Base-by-base conservation (phyloP, 2,329 filamentous ascomycete species). In the Aplosporella prunicola region DNA sequence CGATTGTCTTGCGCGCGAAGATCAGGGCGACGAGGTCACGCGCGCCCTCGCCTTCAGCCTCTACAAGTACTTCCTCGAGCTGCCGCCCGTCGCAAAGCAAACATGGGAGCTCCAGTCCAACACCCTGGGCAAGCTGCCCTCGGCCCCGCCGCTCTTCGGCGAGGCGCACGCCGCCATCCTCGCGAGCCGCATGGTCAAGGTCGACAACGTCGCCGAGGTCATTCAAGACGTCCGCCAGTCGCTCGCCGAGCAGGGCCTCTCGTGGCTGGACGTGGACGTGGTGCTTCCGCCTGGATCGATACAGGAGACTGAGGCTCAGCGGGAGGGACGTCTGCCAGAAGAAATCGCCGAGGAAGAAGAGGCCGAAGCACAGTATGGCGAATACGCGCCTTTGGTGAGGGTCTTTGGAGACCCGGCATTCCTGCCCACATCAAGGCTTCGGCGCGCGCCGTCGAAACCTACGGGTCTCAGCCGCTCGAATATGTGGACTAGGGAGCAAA, bases 91-190 rank as follows among this genome's bases (percentile, higher is more conserved):
- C 24, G 80, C 87, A 54, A 93, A 86, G 67, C 70, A 69, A 50
- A 72, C 77, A 43, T 72, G 93, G 58, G 76, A 69, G 36, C 61
- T 67, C 29, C 61, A 69, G 36, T 63, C 67, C 38, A 68, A 67
- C 44, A 60, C 67, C 16, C 60, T 70, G 47, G 70, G 69, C 48
- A 70, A 50, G 34, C 76, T 80, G 5, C 74, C 75, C 26, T 80
- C 77, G 27, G 71, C 74, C 1, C 75, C 81, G 14, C 68, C 71
- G 28, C 70, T 94, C 42, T 96, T 96, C 60, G 76, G 82, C 45
- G 87, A 95, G 57, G 80, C 89, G 59, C 91, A 98, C 71, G 87
- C 89, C 14, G 91, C 88, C 28, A 84, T 93, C 51, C 65, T 98
- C 42, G 88, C 89, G 35, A 81, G 82, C 57, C 76, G 78, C 34